Conservation (phyloP, 441 rosid genomes). For the Populus hybrid region DNA sequence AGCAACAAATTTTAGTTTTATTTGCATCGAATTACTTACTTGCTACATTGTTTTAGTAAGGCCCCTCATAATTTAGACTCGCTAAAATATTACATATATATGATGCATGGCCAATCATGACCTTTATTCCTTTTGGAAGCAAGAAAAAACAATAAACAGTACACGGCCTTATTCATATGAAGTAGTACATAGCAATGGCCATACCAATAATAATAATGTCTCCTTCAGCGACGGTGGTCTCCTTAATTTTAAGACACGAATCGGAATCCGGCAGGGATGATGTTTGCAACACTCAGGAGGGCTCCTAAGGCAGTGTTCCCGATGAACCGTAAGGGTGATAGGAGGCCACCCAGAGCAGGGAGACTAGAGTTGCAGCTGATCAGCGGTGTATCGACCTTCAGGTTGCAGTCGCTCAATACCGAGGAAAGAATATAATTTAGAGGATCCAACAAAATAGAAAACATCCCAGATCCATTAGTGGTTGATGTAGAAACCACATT, state of each 20-base stretch:
- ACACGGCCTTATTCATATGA: constrained; percentile 16
- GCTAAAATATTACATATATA: no score
- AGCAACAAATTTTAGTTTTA: no score
- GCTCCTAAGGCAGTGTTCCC: constrained; percentile 32
- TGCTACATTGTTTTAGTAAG: no score
- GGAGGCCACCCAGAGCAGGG: constrained; percentile 25
- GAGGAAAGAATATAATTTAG: constrained; percentile 26
- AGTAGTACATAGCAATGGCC: not conserved
- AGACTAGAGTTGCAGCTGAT: constrained; percentile 34
- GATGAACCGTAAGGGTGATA: constrained; percentile 27
- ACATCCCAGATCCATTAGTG: constrained; percentile 34
- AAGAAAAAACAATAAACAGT: not conserved
- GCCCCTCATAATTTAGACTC: no score
- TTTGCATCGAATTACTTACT: no score
- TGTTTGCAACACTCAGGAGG: constrained; percentile 27
- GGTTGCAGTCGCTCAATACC: constrained; percentile 29
- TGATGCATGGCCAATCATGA: no score
- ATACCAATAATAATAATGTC: not conserved
- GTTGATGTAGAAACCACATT: constrained; percentile 31
- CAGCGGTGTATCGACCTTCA: constrained; percentile 39
- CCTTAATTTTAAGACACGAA: constrained; percentile 5
- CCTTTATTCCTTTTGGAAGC: not conserved
- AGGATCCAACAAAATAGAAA: constrained; percentile 39
- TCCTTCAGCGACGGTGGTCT: not conserved
- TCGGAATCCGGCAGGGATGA: constrained; percentile 34